These are phyloP conservation scores for Pseudoneurospora amorphoporcata DNA, from an alignment of 495 filamentous ascomycete species.

Conservation along the genomic window DNA sequence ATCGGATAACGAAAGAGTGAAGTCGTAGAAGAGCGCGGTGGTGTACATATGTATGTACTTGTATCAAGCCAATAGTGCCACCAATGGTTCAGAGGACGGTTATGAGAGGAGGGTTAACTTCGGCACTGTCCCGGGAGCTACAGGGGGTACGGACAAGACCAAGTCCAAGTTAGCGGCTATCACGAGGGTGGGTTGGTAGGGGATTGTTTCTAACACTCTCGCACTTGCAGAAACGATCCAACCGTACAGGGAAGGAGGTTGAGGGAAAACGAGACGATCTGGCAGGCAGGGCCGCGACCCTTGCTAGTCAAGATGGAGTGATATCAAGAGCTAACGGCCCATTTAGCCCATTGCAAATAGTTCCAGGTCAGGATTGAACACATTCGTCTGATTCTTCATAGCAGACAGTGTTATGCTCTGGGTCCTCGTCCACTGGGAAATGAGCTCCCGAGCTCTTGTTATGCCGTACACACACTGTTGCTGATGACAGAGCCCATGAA, in stretches of 20 bases:
- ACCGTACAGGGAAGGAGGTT: constrained; percentile 45
- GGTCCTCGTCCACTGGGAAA: background rate
- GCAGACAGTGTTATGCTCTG: constrained; percentile 13
- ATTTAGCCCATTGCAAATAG: background rate
- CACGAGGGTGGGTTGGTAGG: constrained; percentile 29
- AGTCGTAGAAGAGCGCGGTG: constrained; percentile 22
- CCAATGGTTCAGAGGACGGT: constrained; percentile 35
- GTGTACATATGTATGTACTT: constrained; percentile 34
- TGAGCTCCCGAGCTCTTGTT: background rate
- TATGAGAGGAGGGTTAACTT: constrained; percentile 31
- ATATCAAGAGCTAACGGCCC: constrained; percentile 5
- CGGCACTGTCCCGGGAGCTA: constrained; percentile 37
- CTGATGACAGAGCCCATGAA: background rate
- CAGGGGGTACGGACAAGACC: constrained; percentile 29
- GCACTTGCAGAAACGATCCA: constrained; percentile 39
- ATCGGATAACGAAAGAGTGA: constrained; percentile 31
- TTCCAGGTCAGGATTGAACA: background rate
- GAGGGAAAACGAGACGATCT: constrained; percentile 36
- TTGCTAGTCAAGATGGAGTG: constrained; percentile 24
- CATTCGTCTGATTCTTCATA: constrained; percentile 8
- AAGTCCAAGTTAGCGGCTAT: constrained; percentile 33
- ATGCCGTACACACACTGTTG: background rate
- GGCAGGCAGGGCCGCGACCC: constrained; percentile 21
- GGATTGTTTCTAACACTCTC: constrained; percentile 30
- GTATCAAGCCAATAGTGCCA: constrained; percentile 35